Evolutionary conservation across 805 yeast genomes (phyloP), one percentile per base, ranked within the genome.

Genomic region (Pichia pseudocactophila): DNA sequence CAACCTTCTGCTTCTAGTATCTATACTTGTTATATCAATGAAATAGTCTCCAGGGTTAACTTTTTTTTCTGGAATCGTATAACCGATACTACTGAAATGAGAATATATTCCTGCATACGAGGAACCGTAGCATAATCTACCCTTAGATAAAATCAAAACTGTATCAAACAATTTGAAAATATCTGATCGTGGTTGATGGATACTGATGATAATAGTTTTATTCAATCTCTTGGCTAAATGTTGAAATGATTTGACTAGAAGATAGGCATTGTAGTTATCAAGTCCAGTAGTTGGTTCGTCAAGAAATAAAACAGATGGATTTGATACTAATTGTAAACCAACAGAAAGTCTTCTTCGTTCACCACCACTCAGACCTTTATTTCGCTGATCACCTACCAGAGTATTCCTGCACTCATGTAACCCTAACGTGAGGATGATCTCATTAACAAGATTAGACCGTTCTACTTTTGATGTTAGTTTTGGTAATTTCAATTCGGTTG

Each of bases 231-330:
- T 56, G 0, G 84, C 78, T 30, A 81, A 64, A 43, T 73, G 68
- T 49, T 76, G 73, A 42, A 87, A 68, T 0, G 85, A 75, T 36
- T 70, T 64, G 13, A 86, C 72, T 30, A 86, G 65, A 43, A 78
- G 63, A 49, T 69, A 73, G 0, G 95, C 89, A 11, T 88, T 78
- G 47, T 76, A 78, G 5, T 94, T 79, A 59, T 86, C 95, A 28
- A 86, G 62, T 0, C 95, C 95, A 0, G 95, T 85, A 1, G 95
- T 86, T 6, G 95, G 95, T 52, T 86, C 95, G 58, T 86, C 96
- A 34, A 86, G 61, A 52, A 85, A 85, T 46, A 87, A 60, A 2
- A 86, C 64, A 0, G 88, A 76, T 0, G 95, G 95, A 49, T 78
- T 82, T 6, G 83, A 74, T 37, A 86, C 66, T 55, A 86, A 63